These are phyloP conservation scores for Pelargonium nanum DNA, from an alignment of 345 rosid genomes.

Conservation along the genomic window DNA sequence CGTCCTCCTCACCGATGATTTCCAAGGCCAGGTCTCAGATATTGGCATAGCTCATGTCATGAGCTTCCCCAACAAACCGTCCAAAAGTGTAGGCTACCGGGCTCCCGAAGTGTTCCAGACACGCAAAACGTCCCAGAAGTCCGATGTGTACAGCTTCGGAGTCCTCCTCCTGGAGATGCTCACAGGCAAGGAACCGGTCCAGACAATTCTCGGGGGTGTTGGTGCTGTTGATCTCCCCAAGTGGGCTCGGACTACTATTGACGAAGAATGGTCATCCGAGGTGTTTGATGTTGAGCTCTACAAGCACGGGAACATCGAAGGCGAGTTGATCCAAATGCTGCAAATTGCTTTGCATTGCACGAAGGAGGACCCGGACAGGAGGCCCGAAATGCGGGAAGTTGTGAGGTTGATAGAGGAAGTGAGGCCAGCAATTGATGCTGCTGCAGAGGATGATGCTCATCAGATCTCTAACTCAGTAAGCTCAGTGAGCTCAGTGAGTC, in stretches of 20 bases:
- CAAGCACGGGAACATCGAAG: constrained; percentile 55
- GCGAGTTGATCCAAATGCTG: constrained; percentile 92
- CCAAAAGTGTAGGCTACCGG: constrained; percentile 61
- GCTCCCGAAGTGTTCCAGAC: constrained; percentile 71
- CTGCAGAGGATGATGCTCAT: neutral
- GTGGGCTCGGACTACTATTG: constrained; percentile 85
- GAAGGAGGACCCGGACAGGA: constrained; percentile 47
- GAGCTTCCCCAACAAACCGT: constrained; percentile 41
- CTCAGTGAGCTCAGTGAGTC: neutral
- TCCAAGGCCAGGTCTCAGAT: constrained; percentile 53
- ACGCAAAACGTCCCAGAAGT: constrained; percentile 43
- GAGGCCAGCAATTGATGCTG: constrained; percentile 18
- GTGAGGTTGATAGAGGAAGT: constrained; percentile 72
- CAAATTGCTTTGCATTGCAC: constrained; percentile 89
- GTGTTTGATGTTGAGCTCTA: constrained; percentile 76
- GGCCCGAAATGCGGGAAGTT: constrained; percentile 73
- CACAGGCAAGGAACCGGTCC: constrained; percentile 74
- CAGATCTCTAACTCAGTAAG: neutral
- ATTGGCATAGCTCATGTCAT: constrained; percentile 55
- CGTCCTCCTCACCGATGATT: constrained; percentile 52
- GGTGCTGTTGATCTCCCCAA: constrained; percentile 68
- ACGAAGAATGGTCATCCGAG: constrained; percentile 93
- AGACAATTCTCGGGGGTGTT: constrained; percentile 43
- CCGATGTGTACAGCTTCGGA: constrained; percentile 79
- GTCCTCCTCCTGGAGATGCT: constrained; percentile 76